Conservation (phyloP, 208 protist species). For the Tritrichomonas musculus region DNA sequence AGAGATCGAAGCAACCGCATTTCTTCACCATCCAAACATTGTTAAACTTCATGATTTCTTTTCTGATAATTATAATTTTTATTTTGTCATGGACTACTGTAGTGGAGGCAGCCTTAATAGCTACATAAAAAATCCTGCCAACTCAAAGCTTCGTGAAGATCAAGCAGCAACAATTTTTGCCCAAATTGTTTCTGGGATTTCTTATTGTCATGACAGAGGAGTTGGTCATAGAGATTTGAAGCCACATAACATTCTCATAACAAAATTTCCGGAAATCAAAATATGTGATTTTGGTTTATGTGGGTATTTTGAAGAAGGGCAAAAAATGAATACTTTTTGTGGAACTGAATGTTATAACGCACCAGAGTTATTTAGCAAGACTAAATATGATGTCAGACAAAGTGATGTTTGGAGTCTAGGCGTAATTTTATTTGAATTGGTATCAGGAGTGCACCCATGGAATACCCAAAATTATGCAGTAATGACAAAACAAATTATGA, state of each 20-base stretch:
- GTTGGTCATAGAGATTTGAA: neutral
- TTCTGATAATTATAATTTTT: neutral
- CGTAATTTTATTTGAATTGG: constrained; percentile 1
- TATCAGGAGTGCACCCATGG: neutral
- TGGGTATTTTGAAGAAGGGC: neutral
- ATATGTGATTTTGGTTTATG: neutral
- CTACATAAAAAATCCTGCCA: neutral
- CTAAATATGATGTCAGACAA: neutral
- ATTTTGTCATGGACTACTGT: neutral
- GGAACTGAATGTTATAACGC: neutral
- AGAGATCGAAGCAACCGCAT: neutral
- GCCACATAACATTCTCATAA: neutral
- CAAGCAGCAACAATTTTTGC: neutral
- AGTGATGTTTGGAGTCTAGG: constrained; percentile 21
- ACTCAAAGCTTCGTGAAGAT: neutral
- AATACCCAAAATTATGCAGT: neutral
- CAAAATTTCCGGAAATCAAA: neutral
- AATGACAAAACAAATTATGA: neutral
- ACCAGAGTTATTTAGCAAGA: neutral
- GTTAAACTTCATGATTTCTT: neutral
- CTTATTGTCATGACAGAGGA: neutral
- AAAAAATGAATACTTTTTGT: neutral
- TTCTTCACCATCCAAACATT: neutral
- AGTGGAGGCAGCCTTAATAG: neutral
- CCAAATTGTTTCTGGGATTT: neutral